Base-by-base conservation (phyloP, 202 grass and related monocot species). In the Panicum hallii region DNA sequence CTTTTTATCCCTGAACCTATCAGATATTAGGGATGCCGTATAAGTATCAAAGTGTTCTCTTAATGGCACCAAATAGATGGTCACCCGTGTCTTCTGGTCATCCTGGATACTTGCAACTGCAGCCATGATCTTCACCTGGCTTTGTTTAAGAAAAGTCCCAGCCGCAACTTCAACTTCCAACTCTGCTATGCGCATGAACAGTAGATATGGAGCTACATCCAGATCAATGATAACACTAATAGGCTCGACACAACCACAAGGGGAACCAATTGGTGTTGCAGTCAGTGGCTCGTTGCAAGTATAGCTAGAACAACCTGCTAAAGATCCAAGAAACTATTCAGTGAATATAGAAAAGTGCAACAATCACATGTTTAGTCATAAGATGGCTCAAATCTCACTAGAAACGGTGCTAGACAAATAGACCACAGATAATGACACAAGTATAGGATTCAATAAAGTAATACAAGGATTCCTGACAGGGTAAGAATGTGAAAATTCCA, bases 51-150 rank as follows among this genome's bases (percentile, higher is more conserved):
- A 99, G 45, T 94, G 90, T 81, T 99, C 88, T 83, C 90, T 91
- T 86, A 96, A 73, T 84, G 97, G 97, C 70, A 99, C 91, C 90
- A 99, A 94, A 83, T 97, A 96, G 64, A 99, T 88, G 66, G 91
- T 91, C 41, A 97, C 86, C 43, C 88, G 88, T 68, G 97, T 97
- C 79, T 94, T 99, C 58, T 89, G 86, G 77, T 91, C 88, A 89
- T 99, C 89, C 43, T 89, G 66, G 20, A 92, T 70, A 84, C 90
- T 92, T 82, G 88, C 75, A 85, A 92, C 81, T 75, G 97, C 97
- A 79, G 86, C 90, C 91, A 99, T 99, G 83, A 99, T 99, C 83
- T 97, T 99, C 75, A 99, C 92, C 79, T 97, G 97, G 71, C 93
- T 99, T 87, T 94, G 97, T 87, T 97, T 94, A 87, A 97, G 87